These are phyloP conservation scores for Mycena polygramma DNA, from an alignment of 768 basidiomycete genomes.

Conservation along the genomic window DNA sequence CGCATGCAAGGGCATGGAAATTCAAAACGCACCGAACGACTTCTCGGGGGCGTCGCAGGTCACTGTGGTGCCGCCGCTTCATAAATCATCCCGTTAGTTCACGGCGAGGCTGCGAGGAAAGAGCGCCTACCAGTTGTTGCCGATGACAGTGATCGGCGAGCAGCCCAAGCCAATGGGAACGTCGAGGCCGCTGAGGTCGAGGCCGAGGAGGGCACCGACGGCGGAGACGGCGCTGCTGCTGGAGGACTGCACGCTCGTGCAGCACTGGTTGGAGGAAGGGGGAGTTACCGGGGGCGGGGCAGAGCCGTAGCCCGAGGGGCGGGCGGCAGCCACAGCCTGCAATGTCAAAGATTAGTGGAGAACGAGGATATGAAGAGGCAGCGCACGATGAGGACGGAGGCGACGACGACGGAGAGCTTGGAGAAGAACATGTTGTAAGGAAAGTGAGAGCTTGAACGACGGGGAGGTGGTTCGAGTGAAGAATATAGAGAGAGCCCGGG, in stretches of 20 bases:
- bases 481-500: not conserved
- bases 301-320: not conserved
- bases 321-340: constrained; percentile 23
- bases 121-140: constrained; percentile 8
- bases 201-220: constrained; percentile 2
- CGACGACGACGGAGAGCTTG: constrained; percentile 21
- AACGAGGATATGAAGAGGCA: not conserved
- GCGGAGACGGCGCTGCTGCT: not conserved
- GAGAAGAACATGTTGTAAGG: constrained; percentile 7
- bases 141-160: constrained; percentile 20
- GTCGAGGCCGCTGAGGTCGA: constrained; percentile 9
- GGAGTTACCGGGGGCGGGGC: constrained; percentile 6
- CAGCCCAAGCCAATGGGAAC: constrained; percentile 14
- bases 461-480: constrained; percentile 14
- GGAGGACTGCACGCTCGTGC: constrained; percentile 3
- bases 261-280: constrained; percentile 13
- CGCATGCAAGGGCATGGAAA: too few relatives aligned
- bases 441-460: constrained; percentile 12
- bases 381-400: constrained; percentile 16
- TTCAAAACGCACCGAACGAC: not conserved
- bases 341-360: not conserved
- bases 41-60: constrained; percentile 9
- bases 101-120: not conserved
- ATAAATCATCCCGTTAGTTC: not conserved
- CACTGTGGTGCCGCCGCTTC: constrained; percentile 7